phyloP scores from a whole-genome alignment of 352 stramenopile species.

The Plasmopara viticola region DNA sequence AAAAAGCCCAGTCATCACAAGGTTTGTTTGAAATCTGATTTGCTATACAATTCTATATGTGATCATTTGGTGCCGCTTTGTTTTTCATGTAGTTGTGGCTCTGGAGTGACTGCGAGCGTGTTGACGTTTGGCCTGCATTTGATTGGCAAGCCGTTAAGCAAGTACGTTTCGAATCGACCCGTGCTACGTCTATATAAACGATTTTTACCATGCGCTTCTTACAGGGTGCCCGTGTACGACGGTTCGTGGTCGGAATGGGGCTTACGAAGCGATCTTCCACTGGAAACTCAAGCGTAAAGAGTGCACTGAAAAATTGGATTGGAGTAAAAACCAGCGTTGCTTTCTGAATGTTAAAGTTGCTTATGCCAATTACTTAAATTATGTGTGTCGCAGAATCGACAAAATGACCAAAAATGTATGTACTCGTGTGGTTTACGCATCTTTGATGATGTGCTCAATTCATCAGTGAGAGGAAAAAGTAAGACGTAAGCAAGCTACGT shows the following conservation, averaged over 20 bases:
- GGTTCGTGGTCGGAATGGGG: constrained; percentile 88
- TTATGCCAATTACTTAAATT: too few relatives aligned
- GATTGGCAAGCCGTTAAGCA: constrained; percentile 56
- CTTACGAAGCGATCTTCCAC: constrained; percentile 45
- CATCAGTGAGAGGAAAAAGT: too few relatives aligned
- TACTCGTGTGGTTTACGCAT: too few relatives aligned
- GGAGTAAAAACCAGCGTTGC: too few relatives aligned
- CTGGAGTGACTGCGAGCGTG: constrained; percentile 58
- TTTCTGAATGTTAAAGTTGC: too few relatives aligned
- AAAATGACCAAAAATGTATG: too few relatives aligned
- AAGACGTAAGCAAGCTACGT: too few relatives aligned
- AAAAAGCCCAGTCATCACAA: constrained; percentile 63
- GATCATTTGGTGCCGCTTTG: constrained; percentile 1
- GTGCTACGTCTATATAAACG: background rate
- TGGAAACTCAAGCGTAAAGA: constrained; percentile 20
- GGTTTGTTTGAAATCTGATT: constrained; percentile 20
- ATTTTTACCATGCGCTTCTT: constrained; percentile 3
- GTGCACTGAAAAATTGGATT: too few relatives aligned
- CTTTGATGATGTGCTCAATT: too few relatives aligned
- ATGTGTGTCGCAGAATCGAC: too few relatives aligned
- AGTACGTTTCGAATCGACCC: constrained; percentile 25
- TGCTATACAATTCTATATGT: background rate
- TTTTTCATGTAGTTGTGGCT: constrained; percentile 47
- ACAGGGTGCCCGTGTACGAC: constrained; percentile 80
- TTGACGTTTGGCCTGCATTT: constrained; percentile 65